These are phyloP conservation scores for Nannochloropsis granulata DNA, from an alignment of 108 stramenopile species.

Conservation along the genomic window DNA sequence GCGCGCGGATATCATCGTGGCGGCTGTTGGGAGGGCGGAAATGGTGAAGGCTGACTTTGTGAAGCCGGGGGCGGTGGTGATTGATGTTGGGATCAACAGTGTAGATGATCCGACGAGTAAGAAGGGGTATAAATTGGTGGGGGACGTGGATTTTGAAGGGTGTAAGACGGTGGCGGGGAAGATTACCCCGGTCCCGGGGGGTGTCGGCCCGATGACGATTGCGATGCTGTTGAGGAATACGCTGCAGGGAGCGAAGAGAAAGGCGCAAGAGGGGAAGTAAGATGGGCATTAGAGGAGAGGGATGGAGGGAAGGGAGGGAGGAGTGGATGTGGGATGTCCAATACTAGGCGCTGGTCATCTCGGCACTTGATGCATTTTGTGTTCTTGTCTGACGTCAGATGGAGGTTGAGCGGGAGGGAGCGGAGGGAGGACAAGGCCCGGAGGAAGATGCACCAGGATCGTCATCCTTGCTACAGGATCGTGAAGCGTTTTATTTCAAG, in stretches of 20 bases:
- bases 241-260: slow-evolving; percentile 39
- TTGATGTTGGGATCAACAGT: slow-evolving; percentile 96
- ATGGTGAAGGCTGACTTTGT: slow-evolving; percentile 72
- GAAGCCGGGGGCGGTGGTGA: slow-evolving; percentile 84
- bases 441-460: too few species aligned
- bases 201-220: slow-evolving; percentile 99
- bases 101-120: slow-evolving; percentile 39
- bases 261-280: not conserved
- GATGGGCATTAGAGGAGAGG: not conserved
- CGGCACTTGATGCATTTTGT: too few species aligned
- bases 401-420: too few species aligned
- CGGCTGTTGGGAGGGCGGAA: slow-evolving; percentile 74
- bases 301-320: not conserved
- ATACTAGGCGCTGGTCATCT: too few species aligned
- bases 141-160: slow-evolving; percentile 74
- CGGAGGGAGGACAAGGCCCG: too few species aligned
- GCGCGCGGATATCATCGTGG: slow-evolving; percentile 85
- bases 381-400: too few species aligned
- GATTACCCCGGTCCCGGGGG: slow-evolving; percentile 90
- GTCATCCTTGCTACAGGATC: too few species aligned
- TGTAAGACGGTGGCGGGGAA: slow-evolving; percentile 50
- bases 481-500: too few species aligned
- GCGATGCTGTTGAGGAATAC: slow-evolving; percentile 94
- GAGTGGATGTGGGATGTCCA: too few species aligned
- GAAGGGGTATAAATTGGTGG: slow-evolving; percentile 68